These are phyloP conservation scores for Tulasnella sp. DNA, from an alignment of 768 basidiomycete genomes.

Conservation along the genomic window DNA sequence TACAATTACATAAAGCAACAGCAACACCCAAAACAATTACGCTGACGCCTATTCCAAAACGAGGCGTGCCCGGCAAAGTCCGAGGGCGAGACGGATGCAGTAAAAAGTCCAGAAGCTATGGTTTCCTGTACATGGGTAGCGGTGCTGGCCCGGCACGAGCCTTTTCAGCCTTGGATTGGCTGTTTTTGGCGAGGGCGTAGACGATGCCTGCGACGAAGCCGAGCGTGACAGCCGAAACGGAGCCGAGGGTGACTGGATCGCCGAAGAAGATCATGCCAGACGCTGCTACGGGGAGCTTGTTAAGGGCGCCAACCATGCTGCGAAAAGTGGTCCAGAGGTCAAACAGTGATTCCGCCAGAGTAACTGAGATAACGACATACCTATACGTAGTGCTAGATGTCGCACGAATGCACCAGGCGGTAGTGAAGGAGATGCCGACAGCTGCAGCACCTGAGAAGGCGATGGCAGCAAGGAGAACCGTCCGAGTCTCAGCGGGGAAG, in stretches of 20 bases:
- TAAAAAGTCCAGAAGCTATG: not conserved
- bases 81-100: not conserved
- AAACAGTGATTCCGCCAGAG: not conserved
- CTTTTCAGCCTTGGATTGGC: slow-evolving; percentile 75
- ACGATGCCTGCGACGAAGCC: slow-evolving; percentile 91
- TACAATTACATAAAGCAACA: not conserved
- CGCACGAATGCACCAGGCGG: slow-evolving; percentile 95
- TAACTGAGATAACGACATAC: slow-evolving; percentile 41
- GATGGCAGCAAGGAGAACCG: slow-evolving; percentile 77
- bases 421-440: slow-evolving; percentile 96
- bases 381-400: slow-evolving; percentile 99
- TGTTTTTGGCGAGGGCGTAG: slow-evolving; percentile 92
- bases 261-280: slow-evolving; percentile 99
- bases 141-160: slow-evolving; percentile 49
- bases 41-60: not conserved
- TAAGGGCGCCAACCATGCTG: slow-evolving; percentile 95
- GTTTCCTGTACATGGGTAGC: slow-evolving; percentile 51
- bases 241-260: slow-evolving; percentile 81
- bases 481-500: slow-evolving; percentile 85
- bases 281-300: slow-evolving; percentile 96
- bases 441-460: slow-evolving; percentile 96
- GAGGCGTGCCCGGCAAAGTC: not conserved
- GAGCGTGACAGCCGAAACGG: slow-evolving; percentile 77
- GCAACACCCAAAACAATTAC: not conserved
- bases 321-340: slow-evolving; percentile 16